Conservation (phyloP, 129 eudicot genomes). For the Centrapalus pauciflorus region DNA sequence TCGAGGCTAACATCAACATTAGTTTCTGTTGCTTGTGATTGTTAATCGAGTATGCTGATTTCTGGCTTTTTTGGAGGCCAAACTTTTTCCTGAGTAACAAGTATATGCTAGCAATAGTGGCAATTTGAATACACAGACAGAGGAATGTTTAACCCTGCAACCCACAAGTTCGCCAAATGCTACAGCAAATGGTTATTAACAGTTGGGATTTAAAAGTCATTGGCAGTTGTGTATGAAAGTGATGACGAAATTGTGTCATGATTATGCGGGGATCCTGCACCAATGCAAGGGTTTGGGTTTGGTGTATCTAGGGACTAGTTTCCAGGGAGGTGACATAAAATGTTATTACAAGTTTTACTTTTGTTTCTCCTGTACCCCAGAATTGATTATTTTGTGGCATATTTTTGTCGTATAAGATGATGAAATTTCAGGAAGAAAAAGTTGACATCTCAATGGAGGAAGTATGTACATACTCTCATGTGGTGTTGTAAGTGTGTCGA, state of each 20-base stretch:
- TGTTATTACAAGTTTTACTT: no score
- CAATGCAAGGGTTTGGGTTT: no score
- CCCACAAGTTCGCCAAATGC: constrained; percentile 95
- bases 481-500: constrained; percentile 72
- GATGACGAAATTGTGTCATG: no score
- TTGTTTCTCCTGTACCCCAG: background rate
- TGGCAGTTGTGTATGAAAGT: no score
- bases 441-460: constrained; percentile 55
- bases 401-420: background rate
- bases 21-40: constrained; percentile 89
- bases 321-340: no score
- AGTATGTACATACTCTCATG: constrained; percentile 46
- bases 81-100: constrained; percentile 82
- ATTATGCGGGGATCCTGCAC: no score
- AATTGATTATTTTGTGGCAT: background rate
- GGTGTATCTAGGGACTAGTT: no score
- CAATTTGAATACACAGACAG: constrained; percentile 80
- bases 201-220: no score
- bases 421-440: constrained; percentile 47
- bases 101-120: constrained; percentile 80
- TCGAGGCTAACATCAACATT: constrained; percentile 93
- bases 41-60: constrained; percentile 83
- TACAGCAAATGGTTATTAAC: constrained; percentile 84
- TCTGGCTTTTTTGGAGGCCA: constrained; percentile 86
- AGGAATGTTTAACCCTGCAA: constrained; percentile 87